Conservation (phyloP, 108 stramenopile species). For the Epithemia pelagica region DNA sequence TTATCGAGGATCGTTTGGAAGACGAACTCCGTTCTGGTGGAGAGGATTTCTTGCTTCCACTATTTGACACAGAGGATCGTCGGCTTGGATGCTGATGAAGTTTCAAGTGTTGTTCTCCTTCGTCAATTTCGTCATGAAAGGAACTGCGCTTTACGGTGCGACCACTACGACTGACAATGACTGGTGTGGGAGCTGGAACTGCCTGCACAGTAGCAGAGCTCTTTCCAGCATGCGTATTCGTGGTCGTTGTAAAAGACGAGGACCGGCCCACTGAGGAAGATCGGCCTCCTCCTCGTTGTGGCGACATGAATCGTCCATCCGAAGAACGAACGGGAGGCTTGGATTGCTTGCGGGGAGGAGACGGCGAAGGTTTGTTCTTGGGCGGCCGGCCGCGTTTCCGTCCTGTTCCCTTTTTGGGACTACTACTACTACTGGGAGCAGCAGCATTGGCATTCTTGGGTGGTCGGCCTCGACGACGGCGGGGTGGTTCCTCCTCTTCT, state of each 20-base stretch:
- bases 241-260: not conserved
- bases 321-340: not conserved
- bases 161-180: constrained; percentile 64
- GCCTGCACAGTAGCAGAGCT: not conserved
- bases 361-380: constrained; percentile 13
- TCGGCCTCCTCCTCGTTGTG: not conserved
- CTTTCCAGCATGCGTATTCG: not conserved
- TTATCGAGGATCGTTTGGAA: not conserved
- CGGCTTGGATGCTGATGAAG: not conserved
- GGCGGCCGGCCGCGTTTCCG: constrained; percentile 26
- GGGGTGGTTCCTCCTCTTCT: not conserved
- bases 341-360: constrained; percentile 12
- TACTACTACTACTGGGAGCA: not conserved
- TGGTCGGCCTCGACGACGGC: constrained; percentile 6
- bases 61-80: not conserved
- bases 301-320: not conserved
- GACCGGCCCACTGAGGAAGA: not conserved
- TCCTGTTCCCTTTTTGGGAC: constrained; percentile 1
- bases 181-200: constrained; percentile 8
- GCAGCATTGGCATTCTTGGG: not conserved
- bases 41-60: not conserved
- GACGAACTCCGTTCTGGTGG: not conserved
- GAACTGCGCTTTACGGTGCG: constrained; percentile 58
- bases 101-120: constrained; percentile 43
- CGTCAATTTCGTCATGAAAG: constrained; percentile 70